Conservation (phyloP, 2,329 filamentous ascomycete species). For the Niveomyces coronatus region DNA sequence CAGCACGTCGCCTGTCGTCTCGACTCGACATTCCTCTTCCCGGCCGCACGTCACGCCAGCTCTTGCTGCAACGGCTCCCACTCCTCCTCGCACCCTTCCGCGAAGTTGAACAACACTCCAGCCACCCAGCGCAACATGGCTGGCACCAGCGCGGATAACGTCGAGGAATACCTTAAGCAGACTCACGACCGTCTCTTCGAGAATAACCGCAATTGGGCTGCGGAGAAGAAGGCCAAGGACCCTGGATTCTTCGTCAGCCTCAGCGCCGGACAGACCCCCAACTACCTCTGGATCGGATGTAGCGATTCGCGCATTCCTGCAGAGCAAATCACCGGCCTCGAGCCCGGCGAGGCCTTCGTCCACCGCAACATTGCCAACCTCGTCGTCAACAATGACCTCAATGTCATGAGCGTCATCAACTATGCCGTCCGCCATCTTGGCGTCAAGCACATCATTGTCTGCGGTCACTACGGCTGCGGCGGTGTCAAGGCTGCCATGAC, state of each 20-base stretch:
- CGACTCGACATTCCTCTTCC: background rate
- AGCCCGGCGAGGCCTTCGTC: slow-evolving; percentile 86
- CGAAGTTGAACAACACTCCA: background rate
- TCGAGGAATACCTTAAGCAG: slow-evolving; percentile 47
- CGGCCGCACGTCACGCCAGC: slow-evolving; percentile 5
- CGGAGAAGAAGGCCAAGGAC: slow-evolving; percentile 45
- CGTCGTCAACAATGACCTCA: slow-evolving; percentile 69
- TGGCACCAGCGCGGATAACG: slow-evolving; percentile 24
- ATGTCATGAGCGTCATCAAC: slow-evolving; percentile 71
- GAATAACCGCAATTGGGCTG: slow-evolving; percentile 57
- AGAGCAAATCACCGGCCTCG: slow-evolving; percentile 71
- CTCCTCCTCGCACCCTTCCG: background rate
- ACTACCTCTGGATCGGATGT: slow-evolving; percentile 84
- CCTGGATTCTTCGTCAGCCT: slow-evolving; percentile 57
- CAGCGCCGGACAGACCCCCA: slow-evolving; percentile 53
- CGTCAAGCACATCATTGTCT: slow-evolving; percentile 73
- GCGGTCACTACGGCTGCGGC: slow-evolving; percentile 70
- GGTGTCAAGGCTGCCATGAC: slow-evolving; percentile 68
- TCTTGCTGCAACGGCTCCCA: slow-evolving; percentile 7
- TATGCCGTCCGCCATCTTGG: slow-evolving; percentile 75
- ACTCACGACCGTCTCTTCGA: slow-evolving; percentile 59
- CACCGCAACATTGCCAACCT: slow-evolving; percentile 94
- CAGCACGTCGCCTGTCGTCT: background rate
- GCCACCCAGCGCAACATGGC: slow-evolving; percentile 18
- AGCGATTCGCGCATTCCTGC: slow-evolving; percentile 87